These are phyloP conservation scores for Colletotrichum sp. DNA, from an alignment of 2,329 filamentous ascomycete species.

Conservation along the genomic window DNA sequence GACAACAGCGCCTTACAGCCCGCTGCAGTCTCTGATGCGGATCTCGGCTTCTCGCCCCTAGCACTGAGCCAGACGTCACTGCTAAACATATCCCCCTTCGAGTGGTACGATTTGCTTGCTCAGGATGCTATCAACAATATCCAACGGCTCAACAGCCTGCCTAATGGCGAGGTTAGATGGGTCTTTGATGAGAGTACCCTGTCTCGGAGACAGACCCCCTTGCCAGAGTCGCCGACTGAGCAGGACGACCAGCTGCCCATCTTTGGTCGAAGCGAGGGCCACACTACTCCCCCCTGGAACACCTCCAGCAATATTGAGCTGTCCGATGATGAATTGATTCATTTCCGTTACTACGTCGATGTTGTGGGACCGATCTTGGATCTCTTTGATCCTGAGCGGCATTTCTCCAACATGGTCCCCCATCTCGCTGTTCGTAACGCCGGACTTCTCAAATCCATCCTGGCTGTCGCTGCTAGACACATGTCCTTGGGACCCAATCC, in stretches of 20 bases:
- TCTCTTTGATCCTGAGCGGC: conserved; percentile 17
- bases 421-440: conserved; percentile 17
- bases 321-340: not conserved
- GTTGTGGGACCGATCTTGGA: conserved; percentile 18
- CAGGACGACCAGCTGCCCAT: not conserved
- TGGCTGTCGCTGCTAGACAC: conserved; percentile 18
- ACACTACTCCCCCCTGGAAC: not conserved
- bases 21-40: not conserved
- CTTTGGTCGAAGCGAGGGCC: not conserved
- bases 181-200: conserved; percentile 7
- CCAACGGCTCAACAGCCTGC: not conserved
- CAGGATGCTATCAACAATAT: conserved; percentile 13
- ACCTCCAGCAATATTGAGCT: conserved; percentile 1
- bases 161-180: not conserved
- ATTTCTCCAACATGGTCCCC: conserved; percentile 20
- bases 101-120: conserved; percentile 14
- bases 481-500: not conserved
- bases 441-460: conserved; percentile 20
- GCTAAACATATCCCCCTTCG: conserved; percentile 13
- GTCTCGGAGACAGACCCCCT: conserved; percentile 8
- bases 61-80: conserved; percentile 2
- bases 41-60: conserved; percentile 6
- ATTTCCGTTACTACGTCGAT: conserved; percentile 18
- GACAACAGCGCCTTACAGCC: not conserved
- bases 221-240: not conserved